Evolutionary conservation across 2,329 filamentous ascomycete genomes (phyloP).

Genomic region (Trichoderma atroviride): DNA sequence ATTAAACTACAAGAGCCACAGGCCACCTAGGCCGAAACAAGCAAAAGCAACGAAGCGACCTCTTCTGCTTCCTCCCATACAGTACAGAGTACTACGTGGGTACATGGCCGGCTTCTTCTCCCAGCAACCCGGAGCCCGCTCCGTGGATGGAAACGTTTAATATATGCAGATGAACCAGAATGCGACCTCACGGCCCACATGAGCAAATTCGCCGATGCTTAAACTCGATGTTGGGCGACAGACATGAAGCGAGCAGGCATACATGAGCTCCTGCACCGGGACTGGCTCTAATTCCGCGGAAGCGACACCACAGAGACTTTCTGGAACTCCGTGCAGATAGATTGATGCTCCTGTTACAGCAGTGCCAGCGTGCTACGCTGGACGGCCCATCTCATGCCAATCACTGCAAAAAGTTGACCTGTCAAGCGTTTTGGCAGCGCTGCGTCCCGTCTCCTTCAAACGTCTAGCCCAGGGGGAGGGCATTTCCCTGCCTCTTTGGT

Average conservation of each 20-base stretch:
- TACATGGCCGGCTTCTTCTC: background rate
- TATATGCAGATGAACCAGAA: slow-evolving; percentile 4
- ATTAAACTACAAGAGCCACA: slow-evolving; percentile 8
- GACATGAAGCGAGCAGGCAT: background rate
- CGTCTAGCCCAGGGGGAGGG: background rate
- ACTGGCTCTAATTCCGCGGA: slow-evolving; percentile 3
- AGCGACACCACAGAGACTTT: background rate
- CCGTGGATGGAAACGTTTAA: slow-evolving; percentile 11
- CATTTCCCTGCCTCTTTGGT: background rate
- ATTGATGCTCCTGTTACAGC: background rate
- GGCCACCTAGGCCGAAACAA: slow-evolving; percentile 12
- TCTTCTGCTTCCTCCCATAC: background rate
- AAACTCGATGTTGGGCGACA: slow-evolving; percentile 7
- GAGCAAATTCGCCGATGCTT: slow-evolving; percentile 17
- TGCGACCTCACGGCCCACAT: slow-evolving; percentile 16
- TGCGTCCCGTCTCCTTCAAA: background rate
- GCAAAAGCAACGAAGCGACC: slow-evolving; percentile 9
- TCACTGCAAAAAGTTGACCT: background rate
- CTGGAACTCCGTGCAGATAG: background rate
- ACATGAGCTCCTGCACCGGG: background rate
- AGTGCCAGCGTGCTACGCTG: background rate
- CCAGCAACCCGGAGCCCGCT: slow-evolving; percentile 6
- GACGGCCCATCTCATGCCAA: slow-evolving; percentile 10
- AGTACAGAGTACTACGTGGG: background rate
- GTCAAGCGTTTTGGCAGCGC: background rate